Evolutionary conservation across 2,329 filamentous ascomycete genomes (phyloP), one percentile per base, ranked within the genome.

Genomic region (Ambrosiella xylebori): DNA sequence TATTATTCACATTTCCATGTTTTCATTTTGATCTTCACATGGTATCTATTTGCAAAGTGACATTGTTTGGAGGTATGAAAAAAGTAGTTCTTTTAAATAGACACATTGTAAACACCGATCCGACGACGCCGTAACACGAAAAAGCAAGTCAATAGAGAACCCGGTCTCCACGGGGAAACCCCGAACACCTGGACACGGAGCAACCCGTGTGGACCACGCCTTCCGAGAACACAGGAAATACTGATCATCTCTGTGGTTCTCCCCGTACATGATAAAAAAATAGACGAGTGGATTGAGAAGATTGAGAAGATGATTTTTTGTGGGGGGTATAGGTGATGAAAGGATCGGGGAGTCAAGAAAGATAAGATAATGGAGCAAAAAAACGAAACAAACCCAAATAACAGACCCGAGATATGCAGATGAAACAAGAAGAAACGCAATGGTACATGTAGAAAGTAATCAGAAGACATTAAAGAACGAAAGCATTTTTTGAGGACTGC

Each of bases 341-440:
- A 45, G 7, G 55, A 59, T 27, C 27, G 27, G 49, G 13, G 54
- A 50, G 45, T 54, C 45, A 37, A 50, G 53, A 39, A 19, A 50
- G 53, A 39, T 38, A 27, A 40, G 52, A 40, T 17, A 44, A 54
- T 39, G 39, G 39, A 55, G 41, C 53, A 59, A 27, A 27, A 38
- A 60, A 57, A 44, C 39, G 47, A 57, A 57, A 60, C 51, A 54
- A 51, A 45, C 57, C 58, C 57, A 57, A 54, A 39, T 39, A 41
- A 62, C 52, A 59, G 40, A 57, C 54, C 56, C 57, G 36, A 54
- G 41, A 59, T 59, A 60, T 58, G 59, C 59, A 57, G 55, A 61
- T 56, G 56, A 62, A 61, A 58, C 57, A 58, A 59, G 54, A 58
- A 59, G 54, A 57, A 19, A 58, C 45, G 40, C 52, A 54, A 54